A percentile compares a stretch with the other conserved stretches of the same genome.
phyloP scores from a whole-genome alignment of 441 rosid genomes.

The Gossypium schwendimanii region DNA sequence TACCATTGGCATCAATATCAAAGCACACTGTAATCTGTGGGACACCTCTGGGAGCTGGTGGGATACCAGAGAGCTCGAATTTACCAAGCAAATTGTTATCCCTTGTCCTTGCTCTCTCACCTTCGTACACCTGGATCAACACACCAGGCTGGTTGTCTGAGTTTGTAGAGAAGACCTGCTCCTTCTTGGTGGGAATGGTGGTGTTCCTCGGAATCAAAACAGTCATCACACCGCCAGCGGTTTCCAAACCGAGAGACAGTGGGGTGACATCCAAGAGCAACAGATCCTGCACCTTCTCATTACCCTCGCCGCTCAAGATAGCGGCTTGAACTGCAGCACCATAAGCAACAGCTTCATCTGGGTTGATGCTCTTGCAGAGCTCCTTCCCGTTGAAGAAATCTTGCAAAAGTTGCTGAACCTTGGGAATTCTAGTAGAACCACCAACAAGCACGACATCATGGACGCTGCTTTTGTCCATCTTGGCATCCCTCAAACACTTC shows the following conservation, averaged over 20 bases:
- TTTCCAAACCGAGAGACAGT: slow-evolving; percentile 53
- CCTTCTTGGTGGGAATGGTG: slow-evolving; percentile 56
- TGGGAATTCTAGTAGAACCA: slow-evolving; percentile 59
- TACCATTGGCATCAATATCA: slow-evolving; percentile 53
- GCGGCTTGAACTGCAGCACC: slow-evolving; percentile 70
- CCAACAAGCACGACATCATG: slow-evolving; percentile 60
- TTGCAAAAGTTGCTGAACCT: slow-evolving; percentile 51
- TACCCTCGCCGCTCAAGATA: slow-evolving; percentile 55
- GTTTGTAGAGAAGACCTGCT: slow-evolving; percentile 53
- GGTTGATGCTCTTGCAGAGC: slow-evolving; percentile 58
- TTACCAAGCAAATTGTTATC: slow-evolving; percentile 58
- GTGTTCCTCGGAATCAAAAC: slow-evolving; percentile 53
- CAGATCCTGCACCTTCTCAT: slow-evolving; percentile 59
- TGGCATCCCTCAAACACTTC: slow-evolving; percentile 60
- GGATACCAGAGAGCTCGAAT: slow-evolving; percentile 55
- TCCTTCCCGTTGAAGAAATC: slow-evolving; percentile 61
- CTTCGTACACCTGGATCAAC: slow-evolving; percentile 60
- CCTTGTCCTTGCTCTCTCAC: slow-evolving; percentile 51
- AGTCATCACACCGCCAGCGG: slow-evolving; percentile 55
- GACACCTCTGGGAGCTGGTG: slow-evolving; percentile 59
- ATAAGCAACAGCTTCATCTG: slow-evolving; percentile 57
- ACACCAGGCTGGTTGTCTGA: slow-evolving; percentile 60
- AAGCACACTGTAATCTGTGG: slow-evolving; percentile 61
- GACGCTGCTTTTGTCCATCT: slow-evolving; percentile 45
- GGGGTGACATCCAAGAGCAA: slow-evolving; percentile 50